These are phyloP conservation scores for Phytophthora sp. DNA, from an alignment of 352 stramenopile species.

Conservation along the genomic window DNA sequence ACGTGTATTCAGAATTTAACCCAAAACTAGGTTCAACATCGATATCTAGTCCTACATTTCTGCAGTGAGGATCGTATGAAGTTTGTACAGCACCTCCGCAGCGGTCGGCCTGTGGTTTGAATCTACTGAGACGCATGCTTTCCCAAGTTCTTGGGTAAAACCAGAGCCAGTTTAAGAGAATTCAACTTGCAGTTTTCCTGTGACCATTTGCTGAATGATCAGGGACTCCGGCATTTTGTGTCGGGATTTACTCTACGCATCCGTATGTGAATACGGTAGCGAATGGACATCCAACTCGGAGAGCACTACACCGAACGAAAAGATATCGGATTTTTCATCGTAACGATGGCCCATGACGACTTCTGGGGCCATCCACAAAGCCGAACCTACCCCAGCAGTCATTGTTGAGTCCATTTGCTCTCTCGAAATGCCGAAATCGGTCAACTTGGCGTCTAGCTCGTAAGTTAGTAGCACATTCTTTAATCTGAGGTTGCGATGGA, in stretches of 20 bases:
- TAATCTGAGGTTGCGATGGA: slow-evolving; percentile 53
- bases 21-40: no score
- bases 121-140: slow-evolving; percentile 19
- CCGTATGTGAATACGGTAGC: slow-evolving; percentile 17
- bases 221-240: slow-evolving; percentile 19
- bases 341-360: slow-evolving; percentile 53
- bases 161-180: slow-evolving; percentile 15
- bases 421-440: slow-evolving; percentile 45
- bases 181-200: slow-evolving; percentile 11
- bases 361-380: slow-evolving; percentile 45
- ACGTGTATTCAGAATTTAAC: no score
- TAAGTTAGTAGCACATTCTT: slow-evolving; percentile 38
- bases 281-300: slow-evolving; percentile 33
- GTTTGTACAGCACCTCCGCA: slow-evolving; percentile 38
- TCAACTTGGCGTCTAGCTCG: slow-evolving; percentile 45
- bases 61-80: slow-evolving; percentile 27
- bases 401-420: slow-evolving; percentile 35
- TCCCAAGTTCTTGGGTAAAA: slow-evolving; percentile 7
- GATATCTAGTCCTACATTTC: slow-evolving; percentile 8
- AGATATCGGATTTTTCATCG: slow-evolving; percentile 65
- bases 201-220: slow-evolving; percentile 23
- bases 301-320: slow-evolving; percentile 70
- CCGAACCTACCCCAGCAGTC: slow-evolving; percentile 41
- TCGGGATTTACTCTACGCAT: slow-evolving; percentile 5
- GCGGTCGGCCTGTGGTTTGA: slow-evolving; percentile 12